Base-by-base conservation (phyloP, 2,329 filamentous ascomycete genomes). In the Tolypocladium pustulatum region DNA sequence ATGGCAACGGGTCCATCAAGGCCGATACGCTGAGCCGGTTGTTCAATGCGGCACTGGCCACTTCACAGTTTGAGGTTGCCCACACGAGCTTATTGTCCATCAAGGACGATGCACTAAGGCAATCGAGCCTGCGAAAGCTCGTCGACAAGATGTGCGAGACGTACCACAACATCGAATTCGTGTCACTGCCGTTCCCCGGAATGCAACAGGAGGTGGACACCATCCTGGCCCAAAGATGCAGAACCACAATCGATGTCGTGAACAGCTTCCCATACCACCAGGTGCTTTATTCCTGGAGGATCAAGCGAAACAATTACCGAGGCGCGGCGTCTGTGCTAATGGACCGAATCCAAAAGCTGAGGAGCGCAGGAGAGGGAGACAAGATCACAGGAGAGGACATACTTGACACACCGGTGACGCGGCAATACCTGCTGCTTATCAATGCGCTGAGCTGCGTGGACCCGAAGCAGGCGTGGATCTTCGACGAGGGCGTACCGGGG, bases 361-460 rank as follows among this genome's bases (percentile, higher is more conserved):
- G 80, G 61, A 75, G 77, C 32, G 77, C 82, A 0, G 82, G 83
- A 30, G 81, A 85, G 62, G 83, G 81, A 3, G 82, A 87, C 61
- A 79, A 77, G 61, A 72, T 81, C n/a, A 65, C 75, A 1, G 75
- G 76, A 4, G 80, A 80, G 22, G 84, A 86, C 61, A 77, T 78
- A 4, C 75, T 85, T 13, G 84, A 87, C 64, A 87, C 84, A 0
- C 78, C 80, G 0, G 80, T 89, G 37, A 85, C 87, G 54, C 84
- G 89, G 65, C 88, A 90, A 67, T 94, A 96, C 66, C 77, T 97
- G n/a, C 81, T 91, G 61, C 82, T 99, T 52, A 96, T 99, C 76
- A 99, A 99, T 70, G 87, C 91, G 1, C 78, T 99, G 61, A 90
- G 89, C 64, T 96, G 91, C 63, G 91, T 97, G 46, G 85, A 89